Evolutionary conservation across 2,329 filamentous ascomycete species (phyloP).

Genomic region (Penicillium freii): DNA sequence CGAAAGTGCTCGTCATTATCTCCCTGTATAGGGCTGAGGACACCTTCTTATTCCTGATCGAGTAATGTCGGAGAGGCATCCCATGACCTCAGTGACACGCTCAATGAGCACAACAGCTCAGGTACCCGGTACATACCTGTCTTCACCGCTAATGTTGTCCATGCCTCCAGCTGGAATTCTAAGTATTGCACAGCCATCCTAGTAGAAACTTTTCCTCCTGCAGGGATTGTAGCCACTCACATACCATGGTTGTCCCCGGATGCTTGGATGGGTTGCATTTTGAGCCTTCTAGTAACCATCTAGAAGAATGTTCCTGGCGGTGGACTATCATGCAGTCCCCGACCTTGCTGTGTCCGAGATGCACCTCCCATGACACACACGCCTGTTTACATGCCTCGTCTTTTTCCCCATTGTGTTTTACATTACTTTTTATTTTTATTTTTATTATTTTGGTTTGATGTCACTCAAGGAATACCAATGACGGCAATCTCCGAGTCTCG

Average conservation of each 20-base stretch:
- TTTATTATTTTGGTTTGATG: not conserved
- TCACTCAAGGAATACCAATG: constrained; percentile 9
- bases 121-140: constrained; percentile 8
- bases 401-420: not conserved
- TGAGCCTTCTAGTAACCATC: constrained; percentile 31
- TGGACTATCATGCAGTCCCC: constrained; percentile 18
- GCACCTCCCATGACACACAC: constrained; percentile 3
- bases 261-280: constrained; percentile 23
- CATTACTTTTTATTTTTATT: not conserved
- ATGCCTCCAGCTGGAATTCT: constrained; percentile 15
- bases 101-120: constrained; percentile 9
- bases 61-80: not conserved
- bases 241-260: constrained; percentile 16
- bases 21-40: constrained; percentile 9
- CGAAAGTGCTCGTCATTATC: not conserved
- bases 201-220: constrained; percentile 7
- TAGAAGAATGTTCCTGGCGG: constrained; percentile 32
- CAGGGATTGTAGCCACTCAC: constrained; percentile 21
- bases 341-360: constrained; percentile 6
- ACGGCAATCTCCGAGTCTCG: constrained; percentile 23
- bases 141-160: constrained; percentile 24
- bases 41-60: constrained; percentile 8
- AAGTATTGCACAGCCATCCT: constrained; percentile 19
- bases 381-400: not conserved
- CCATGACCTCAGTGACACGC: not conserved